Evolutionary conservation across 208 protist species (phyloP).

Genomic region (Trypanosoma avium): DNA sequence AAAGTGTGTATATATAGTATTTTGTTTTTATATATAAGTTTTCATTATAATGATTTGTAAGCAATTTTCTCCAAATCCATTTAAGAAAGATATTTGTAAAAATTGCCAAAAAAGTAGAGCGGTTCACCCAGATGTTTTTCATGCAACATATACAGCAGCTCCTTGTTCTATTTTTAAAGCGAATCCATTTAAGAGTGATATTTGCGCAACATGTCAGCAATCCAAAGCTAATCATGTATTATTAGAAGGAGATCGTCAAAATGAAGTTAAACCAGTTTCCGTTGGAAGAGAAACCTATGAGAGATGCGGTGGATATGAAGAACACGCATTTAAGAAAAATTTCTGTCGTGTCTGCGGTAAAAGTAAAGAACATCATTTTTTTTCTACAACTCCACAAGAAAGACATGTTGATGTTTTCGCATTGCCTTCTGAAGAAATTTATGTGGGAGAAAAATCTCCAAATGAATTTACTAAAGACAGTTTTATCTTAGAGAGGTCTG

Average conservation of each 20-base stretch:
- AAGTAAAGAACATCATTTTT: background rate
- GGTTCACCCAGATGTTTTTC: conserved; percentile 3
- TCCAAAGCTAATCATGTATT: background rate
- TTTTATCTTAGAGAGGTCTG: no score
- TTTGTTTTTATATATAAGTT: no score
- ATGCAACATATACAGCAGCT: background rate
- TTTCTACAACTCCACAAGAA: background rate
- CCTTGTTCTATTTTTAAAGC: conserved; percentile 3
- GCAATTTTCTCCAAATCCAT: conserved; percentile 10
- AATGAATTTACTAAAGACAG: no score
- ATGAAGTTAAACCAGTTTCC: background rate
- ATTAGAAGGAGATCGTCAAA: no score
- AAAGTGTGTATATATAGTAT: no score
- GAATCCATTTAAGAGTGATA: conserved; percentile 3
- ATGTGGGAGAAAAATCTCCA: no score
- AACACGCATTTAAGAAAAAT: background rate
- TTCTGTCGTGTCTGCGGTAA: background rate
- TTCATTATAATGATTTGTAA: conserved; percentile 3
- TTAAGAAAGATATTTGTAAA: conserved; percentile 18
- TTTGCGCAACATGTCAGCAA: background rate
- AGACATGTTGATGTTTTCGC: background rate
- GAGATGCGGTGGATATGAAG: background rate
- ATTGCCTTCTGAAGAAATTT: no score
- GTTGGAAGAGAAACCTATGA: no score
- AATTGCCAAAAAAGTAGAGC: conserved; percentile 5